These are phyloP conservation scores for Fraxinus anomala DNA, from an alignment of 257 asterid genomes.

Conservation along the genomic window DNA sequence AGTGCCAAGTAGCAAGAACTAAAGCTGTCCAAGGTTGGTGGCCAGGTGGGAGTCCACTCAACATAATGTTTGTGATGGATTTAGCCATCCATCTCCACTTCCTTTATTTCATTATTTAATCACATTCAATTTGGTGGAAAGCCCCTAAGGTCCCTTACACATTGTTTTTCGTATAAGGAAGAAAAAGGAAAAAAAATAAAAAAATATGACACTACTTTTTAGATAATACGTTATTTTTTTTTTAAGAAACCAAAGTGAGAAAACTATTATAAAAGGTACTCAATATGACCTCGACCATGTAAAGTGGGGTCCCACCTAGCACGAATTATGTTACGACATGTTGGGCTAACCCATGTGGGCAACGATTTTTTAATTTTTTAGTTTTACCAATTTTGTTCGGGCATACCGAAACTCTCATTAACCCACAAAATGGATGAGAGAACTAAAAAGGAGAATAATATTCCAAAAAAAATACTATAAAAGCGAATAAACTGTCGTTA, in stretches of 20 bases:
- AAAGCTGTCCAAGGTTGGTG: slow-evolving; percentile 42
- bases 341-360: not conserved
- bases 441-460: too few relatives aligned
- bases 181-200: too few relatives aligned
- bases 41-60: slow-evolving; percentile 53
- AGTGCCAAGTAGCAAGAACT: slow-evolving; percentile 14
- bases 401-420: not conserved
- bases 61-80: slow-evolving; percentile 43
- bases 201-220: too few relatives aligned
- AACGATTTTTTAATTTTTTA: too few relatives aligned
- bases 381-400: too few relatives aligned
- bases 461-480: not conserved
- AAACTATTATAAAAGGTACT: too few relatives aligned
- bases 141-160: not conserved
- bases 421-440: not conserved
- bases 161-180: too few relatives aligned
- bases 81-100: slow-evolving; percentile 47
- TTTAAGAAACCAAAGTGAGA: too few relatives aligned
- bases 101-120: slow-evolving; percentile 19
- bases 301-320: not conserved
- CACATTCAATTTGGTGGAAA: slow-evolving; percentile 16
- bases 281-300: not conserved
- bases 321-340: slow-evolving; percentile 16
- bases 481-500: not conserved
- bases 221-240: too few relatives aligned